Conservation (phyloP, 108 stramenopile genomes). For the Pseudonitzschia multiseries region DNA sequence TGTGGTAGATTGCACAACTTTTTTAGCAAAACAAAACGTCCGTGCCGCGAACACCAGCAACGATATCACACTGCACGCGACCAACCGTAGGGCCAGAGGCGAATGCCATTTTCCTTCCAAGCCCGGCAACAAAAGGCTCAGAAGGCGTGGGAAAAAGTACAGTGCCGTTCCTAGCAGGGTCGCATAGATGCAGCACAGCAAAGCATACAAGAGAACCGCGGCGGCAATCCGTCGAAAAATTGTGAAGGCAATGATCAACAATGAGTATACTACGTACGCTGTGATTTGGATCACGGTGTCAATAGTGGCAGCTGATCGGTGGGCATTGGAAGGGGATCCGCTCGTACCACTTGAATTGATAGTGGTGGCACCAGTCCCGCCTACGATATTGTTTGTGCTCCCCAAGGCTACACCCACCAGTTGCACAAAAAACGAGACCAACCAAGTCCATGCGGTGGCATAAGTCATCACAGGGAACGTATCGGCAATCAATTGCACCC, state of each 20-base stretch:
- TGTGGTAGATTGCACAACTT: conserved; percentile 24
- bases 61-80: conserved; percentile 35
- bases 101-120: conserved; percentile 3
- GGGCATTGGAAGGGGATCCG: background rate
- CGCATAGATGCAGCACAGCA: conserved; percentile 52
- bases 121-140: conserved; percentile 35
- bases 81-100: conserved; percentile 38
- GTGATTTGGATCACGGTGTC: conserved; percentile 25
- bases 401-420: conserved; percentile 51
- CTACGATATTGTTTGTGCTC: conserved; percentile 14
- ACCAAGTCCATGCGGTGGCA: conserved; percentile 51
- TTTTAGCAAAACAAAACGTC: conserved; percentile 37
- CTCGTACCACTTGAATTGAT: background rate
- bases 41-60: conserved; percentile 39
- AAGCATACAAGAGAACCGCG: conserved; percentile 42
- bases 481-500: conserved; percentile 46
- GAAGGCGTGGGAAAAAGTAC: conserved; percentile 43
- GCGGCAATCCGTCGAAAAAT: conserved; percentile 34
- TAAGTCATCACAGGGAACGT: conserved; percentile 58
- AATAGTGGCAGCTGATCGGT: background rate
- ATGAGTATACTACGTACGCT: conserved; percentile 39
- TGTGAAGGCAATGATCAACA: conserved; percentile 29
- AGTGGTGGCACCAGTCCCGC: conserved; percentile 12
- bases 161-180: conserved; percentile 44
- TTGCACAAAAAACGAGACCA: conserved; percentile 60